Percentiles rank a stretch among this genome's conserved stretches.
Evolutionary conservation across 371 early-diverging fungal genomes (phyloP).

Genomic region (Syncephalastrum contaminatum): DNA sequence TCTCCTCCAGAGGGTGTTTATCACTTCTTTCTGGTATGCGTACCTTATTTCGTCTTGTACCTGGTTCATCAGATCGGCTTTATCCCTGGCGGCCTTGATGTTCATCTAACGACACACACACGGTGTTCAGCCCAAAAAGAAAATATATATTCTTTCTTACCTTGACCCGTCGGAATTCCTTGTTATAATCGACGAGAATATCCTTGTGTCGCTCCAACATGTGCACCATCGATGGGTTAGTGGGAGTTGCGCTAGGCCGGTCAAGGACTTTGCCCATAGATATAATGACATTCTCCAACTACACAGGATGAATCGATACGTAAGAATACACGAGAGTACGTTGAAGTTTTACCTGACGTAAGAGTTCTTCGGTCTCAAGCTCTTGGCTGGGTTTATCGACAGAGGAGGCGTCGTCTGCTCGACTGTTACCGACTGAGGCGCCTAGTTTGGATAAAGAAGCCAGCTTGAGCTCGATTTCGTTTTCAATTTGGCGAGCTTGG

Average conservation of each 20-base stretch:
- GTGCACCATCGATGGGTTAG: conserved; percentile 68
- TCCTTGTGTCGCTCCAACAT: conserved; percentile 71
- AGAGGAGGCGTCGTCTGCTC: conserved; percentile 1
- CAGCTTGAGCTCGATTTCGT: conserved; percentile 64
- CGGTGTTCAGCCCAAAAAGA: background rate
- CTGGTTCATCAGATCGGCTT: conserved; percentile 60
- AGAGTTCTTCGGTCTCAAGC: conserved; percentile 55
- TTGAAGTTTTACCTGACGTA: conserved; percentile 57
- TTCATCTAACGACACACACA: conserved; percentile 39
- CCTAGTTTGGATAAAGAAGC: conserved; percentile 46
- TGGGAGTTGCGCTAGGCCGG: conserved; percentile 51
- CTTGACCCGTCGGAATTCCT: conserved; percentile 65
- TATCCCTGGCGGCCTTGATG: conserved; percentile 57
- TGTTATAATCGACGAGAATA: conserved; percentile 67
- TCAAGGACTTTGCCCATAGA: conserved; percentile 55
- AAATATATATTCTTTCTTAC: conserved; percentile 27
- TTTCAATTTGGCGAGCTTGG: conserved; percentile 67
- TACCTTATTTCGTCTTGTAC: conserved; percentile 60
- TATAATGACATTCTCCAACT: conserved; percentile 56
- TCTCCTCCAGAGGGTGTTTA: background rate
- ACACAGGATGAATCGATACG: background rate
- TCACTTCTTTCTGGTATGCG: background rate
- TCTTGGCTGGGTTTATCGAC: conserved; percentile 45
- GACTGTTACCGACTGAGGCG: conserved; percentile 13
- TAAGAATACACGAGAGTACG: background rate